Percentiles rank a stretch among this genome's conserved stretches.
Evolutionary conservation across 2,329 filamentous ascomycete genomes (phyloP).

Genomic region (Sclerotinia glacialis): DNA sequence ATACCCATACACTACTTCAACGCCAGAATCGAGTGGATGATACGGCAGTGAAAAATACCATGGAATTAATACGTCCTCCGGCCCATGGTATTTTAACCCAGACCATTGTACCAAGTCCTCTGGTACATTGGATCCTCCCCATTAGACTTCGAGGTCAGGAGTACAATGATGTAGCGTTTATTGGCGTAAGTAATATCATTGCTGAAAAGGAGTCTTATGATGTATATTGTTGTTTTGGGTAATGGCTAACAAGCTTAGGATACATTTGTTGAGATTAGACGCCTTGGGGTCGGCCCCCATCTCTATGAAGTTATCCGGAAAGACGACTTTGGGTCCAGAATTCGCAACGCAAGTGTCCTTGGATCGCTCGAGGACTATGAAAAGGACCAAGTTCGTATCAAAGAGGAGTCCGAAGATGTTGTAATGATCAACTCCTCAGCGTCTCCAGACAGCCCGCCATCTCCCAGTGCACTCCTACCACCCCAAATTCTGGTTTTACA

Average conservation of each 20-base stretch:
- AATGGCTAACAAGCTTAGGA: conserved; percentile 50
- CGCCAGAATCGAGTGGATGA: conserved; percentile 38
- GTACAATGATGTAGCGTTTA: conserved; percentile 80
- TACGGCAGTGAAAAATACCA: conserved; percentile 38
- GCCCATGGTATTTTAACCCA: conserved; percentile 71
- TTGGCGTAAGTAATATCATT: conserved; percentile 65
- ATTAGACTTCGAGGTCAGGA: conserved; percentile 68
- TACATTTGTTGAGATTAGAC: conserved; percentile 75
- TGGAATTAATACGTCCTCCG: conserved; percentile 45
- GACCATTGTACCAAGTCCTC: conserved; percentile 73
- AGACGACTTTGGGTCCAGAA: conserved; percentile 72
- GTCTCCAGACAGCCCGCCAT: neutral
- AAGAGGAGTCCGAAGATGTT: conserved; percentile 32
- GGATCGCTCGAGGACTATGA: conserved; percentile 50
- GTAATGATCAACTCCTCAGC: conserved; percentile 19
- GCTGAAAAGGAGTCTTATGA: neutral
- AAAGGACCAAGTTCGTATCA: conserved; percentile 40
- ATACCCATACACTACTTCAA: conserved; percentile 45
- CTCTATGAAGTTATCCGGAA: conserved; percentile 76
- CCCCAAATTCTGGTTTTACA: conserved; percentile 80
- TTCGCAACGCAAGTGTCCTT: conserved; percentile 75
- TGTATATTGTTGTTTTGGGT: neutral
- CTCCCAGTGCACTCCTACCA: conserved; percentile 48
- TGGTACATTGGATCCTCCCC: conserved; percentile 73
- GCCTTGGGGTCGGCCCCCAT: conserved; percentile 66